Base-by-base conservation (phyloP, 2,329 filamentous ascomycete genomes). In the Zasmidium citrigriseum region DNA sequence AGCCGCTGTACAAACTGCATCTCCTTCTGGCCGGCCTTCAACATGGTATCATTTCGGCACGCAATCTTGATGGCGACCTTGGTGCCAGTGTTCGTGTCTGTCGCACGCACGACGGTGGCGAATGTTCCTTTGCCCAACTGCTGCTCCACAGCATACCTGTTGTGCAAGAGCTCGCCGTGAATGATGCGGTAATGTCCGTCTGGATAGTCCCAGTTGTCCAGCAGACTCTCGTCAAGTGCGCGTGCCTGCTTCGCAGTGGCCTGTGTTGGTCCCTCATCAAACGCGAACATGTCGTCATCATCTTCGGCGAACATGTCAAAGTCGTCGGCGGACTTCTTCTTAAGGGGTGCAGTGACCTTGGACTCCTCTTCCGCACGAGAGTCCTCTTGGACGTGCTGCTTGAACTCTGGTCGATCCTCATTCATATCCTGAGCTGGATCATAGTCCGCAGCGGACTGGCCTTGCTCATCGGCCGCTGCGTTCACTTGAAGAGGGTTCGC, bases 41-140 rank as follows among this genome's bases (percentile, higher is more conserved):
- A 84, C 74, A 80, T 74, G 20, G 66, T 70, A 24, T 72, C 93
- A 69, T 99, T 98, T 75, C 96, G 96, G 63, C 95, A 90, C 76
- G 98, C 96, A 68, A 99, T 95, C 78, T 99, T 99, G 82, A 99
- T 90, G 22, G 95, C 95, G 27, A 98, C 93, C n/a, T 89, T 74
- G 67, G 85, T 84, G 58, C 70, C 71, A 47, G 83, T 90, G 50
- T 85, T 86, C 21, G 88, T 84, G 74, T 97, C 93, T 62, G 86
- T 83, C 21, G 95, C 95, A 64, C 91, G 87, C 54, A 95, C 91
- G n/a, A 99, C 95, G 9, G 91, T 92, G 0, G 95, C 96, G 73
- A 97, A 99, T 83, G 97, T 96, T 68, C 95, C 95, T 75, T 91
- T 92, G 63, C 95, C 95, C 21, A 99, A 82, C 53, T 88, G 88